Conservation (phyloP, 2,329 filamentous ascomycete species). For the Rugonectria rugulosa region DNA sequence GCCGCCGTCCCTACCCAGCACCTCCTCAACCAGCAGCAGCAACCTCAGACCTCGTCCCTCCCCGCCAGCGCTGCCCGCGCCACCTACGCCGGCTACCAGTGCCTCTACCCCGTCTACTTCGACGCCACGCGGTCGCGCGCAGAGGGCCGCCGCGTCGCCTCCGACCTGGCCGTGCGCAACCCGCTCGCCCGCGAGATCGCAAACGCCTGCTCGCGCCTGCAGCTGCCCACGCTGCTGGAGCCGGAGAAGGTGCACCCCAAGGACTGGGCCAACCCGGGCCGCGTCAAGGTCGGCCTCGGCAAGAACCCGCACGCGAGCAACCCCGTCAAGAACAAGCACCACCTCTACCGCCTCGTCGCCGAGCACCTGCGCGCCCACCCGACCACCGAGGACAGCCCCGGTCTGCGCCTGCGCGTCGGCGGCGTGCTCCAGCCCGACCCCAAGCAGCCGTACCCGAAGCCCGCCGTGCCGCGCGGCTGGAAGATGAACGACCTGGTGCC, state of each 20-base stretch:
- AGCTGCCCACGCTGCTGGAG: constrained; percentile 81
- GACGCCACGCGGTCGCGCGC: constrained; percentile 77
- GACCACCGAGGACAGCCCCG: constrained; percentile 72
- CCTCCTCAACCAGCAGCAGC: constrained; percentile 36
- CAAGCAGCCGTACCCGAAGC: constrained; percentile 73
- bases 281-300: constrained; percentile 78
- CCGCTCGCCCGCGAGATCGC: constrained; percentile 91
- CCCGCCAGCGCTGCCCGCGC: constrained; percentile 55
- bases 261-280: constrained; percentile 96
- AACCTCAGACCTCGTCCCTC: constrained; percentile 40
- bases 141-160: constrained; percentile 81
- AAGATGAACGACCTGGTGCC: constrained; percentile 87
- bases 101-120: constrained; percentile 96
- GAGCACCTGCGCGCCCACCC: constrained; percentile 80
- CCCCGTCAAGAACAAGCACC: constrained; percentile 78
- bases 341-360: constrained; percentile 84
- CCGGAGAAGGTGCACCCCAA: constrained; percentile 92
- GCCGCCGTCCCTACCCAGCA: constrained; percentile 35
- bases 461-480: constrained; percentile 85
- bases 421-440: constrained; percentile 71
- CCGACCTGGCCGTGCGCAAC: constrained; percentile 77
- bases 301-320: constrained; percentile 30
- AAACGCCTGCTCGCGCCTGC: constrained; percentile 78
- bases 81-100: constrained; percentile 79
- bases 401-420: constrained; percentile 75